Conservation (phyloP, 2,329 filamentous ascomycete species). For the Fusarium pininemorale region DNA sequence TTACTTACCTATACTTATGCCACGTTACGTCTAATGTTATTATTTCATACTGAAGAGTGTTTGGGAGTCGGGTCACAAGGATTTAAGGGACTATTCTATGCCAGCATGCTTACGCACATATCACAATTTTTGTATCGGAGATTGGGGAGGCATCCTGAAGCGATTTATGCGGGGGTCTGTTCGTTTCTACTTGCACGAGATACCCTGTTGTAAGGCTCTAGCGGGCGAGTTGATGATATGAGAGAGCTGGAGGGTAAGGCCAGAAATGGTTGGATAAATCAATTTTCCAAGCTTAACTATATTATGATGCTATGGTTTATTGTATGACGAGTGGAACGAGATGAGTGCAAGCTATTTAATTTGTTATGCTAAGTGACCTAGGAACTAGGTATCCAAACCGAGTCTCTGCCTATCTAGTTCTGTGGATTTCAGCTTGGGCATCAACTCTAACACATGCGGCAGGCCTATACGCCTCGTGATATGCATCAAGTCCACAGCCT, state of each 20-base stretch:
- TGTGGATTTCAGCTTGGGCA: not conserved
- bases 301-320: not conserved
- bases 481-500: not conserved
- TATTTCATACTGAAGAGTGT: conserved; percentile 19
- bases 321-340: not conserved
- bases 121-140: conserved; percentile 22
- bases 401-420: not conserved
- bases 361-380: not conserved
- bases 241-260: conserved; percentile 1
- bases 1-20: not conserved
- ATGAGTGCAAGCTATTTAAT: not conserved
- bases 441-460: not conserved
- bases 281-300: not conserved
- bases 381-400: conserved; percentile 27
- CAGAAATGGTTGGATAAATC: not conserved
- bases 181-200: conserved; percentile 44
- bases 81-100: conserved; percentile 3
- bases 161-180: conserved; percentile 37
- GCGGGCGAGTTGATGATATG: conserved; percentile 17
- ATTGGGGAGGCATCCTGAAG: conserved; percentile 18
- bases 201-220: conserved; percentile 42
- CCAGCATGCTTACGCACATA: conserved; percentile 3
- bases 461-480: not conserved
- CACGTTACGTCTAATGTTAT: conserved; percentile 26
- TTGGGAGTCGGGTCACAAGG: conserved; percentile 20